phyloP scores from a whole-genome alignment of 2,329 filamentous ascomycete genomes.

The Penicillium thymicola region DNA sequence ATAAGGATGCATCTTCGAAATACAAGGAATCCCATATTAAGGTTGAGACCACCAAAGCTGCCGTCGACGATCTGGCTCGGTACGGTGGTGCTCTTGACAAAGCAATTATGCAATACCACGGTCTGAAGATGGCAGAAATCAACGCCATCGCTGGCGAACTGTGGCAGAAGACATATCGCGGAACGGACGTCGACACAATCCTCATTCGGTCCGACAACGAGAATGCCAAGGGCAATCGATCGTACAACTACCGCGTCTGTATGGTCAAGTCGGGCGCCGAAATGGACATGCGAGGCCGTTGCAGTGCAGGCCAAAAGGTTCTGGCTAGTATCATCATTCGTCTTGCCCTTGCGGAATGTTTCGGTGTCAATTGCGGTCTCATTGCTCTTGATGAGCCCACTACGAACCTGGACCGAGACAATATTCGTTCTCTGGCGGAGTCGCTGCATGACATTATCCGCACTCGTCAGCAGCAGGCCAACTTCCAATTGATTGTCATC shows the following conservation, averaged over 20 bases:
- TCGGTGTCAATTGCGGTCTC: constrained; percentile 90
- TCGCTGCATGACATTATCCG: constrained; percentile 85
- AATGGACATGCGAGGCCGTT: constrained; percentile 99
- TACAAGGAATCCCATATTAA: constrained; percentile 88
- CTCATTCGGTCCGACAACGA: constrained; percentile 91
- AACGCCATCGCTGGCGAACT: constrained; percentile 92
- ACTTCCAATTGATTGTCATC: constrained; percentile 98
- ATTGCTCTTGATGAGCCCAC: constrained; percentile 97
- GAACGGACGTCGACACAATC: constrained; percentile 95
- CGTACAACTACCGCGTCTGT: constrained; percentile 94
- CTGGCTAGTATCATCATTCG: constrained; percentile 97
- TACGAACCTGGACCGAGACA: constrained; percentile 92
- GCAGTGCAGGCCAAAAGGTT: constrained; percentile 94
- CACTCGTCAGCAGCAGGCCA: constrained; percentile 75
- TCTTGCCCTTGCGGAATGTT: constrained; percentile 90
- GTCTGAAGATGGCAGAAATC: constrained; percentile 96
- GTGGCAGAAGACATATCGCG: constrained; percentile 96
- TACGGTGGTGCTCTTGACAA: constrained; percentile 85
- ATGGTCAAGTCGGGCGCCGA: constrained; percentile 98
- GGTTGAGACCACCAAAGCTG: constrained; percentile 87
- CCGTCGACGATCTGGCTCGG: constrained; percentile 81
- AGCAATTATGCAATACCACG: constrained; percentile 95
- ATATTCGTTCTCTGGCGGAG: constrained; percentile 83
- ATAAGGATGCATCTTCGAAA: constrained; percentile 73
- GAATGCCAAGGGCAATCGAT: constrained; percentile 67